Base-by-base conservation (phyloP, 345 rosid species). In the Nasturtium officinale region DNA sequence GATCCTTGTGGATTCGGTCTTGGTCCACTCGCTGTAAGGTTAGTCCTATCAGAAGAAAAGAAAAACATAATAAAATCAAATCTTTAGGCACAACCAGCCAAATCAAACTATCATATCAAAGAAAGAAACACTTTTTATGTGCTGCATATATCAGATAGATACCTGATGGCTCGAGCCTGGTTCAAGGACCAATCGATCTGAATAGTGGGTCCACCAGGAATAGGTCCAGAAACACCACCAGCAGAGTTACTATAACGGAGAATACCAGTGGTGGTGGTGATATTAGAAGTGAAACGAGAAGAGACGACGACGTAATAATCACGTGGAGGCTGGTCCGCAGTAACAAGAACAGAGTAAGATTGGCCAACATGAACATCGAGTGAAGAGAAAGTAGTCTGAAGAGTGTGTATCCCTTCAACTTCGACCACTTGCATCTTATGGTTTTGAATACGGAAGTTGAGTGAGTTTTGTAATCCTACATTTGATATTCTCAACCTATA, bases 1-100 rank as follows among this genome's bases (percentile, higher is more conserved):
- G 99, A 91, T 17, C 99, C 99, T 73, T 95, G 99, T 15, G 99
- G 99, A 71, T 95, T 95, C 3, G 99, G 99, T 76, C 99, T 90
- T 53, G 99, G 99, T 69, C 99, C 99, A 43, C 99, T 95, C 8
- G 99, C 98, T 8, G 96, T 83, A 29, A 95, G 94, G 74, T 95
- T 91, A 69, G 96, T 87, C 89, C 99, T 91, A 23, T 23, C 1
- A 23, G 25, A 87, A 63, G 0, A 40, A 28, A 64, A 20, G 2
- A 48, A 21, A 42, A 69, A 53, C 63, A 77, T 16, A 42, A 52
- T 51, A 43, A 46, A 17, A 52, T 43, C 13, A 75, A 8, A 15
- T 40, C 7, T 21, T 60, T 21, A 37, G 12, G 15, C 57, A 20
- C 23, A 62, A 29, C 9, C 23, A 63, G 5, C 37, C 12, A 52